These are phyloP conservation scores for Termitomyces bulborhizus DNA, from an alignment of 768 basidiomycete species.

Conservation along the genomic window DNA sequence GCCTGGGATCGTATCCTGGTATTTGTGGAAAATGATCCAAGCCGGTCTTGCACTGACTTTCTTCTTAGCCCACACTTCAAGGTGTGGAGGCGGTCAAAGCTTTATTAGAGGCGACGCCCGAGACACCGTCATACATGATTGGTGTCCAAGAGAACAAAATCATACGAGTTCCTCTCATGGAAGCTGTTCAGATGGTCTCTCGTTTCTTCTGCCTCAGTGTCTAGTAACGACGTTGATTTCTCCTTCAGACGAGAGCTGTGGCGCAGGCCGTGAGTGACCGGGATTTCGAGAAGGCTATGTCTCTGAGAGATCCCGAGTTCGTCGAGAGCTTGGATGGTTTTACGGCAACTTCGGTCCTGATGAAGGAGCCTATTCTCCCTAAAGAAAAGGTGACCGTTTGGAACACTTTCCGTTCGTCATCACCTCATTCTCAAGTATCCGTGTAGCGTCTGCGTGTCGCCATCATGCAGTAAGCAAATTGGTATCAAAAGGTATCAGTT, in stretches of 20 bases:
- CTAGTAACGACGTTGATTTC: not conserved
- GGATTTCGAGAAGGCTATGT: constrained; percentile 85
- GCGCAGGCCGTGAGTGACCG: constrained; percentile 73
- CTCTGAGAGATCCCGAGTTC: constrained; percentile 89
- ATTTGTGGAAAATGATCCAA: constrained; percentile 13
- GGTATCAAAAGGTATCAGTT: not conserved
- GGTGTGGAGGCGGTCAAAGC: constrained; percentile 91
- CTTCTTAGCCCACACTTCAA: constrained; percentile 83
- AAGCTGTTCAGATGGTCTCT: constrained; percentile 82
- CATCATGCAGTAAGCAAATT: constrained; percentile 74
- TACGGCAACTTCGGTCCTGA: constrained; percentile 59
- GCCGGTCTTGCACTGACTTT: not conserved
- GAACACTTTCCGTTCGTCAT: not conserved
- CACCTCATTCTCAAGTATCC: constrained; percentile 9
- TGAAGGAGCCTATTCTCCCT: constrained; percentile 48
- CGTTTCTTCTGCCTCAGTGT: not conserved
- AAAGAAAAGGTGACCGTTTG: constrained; percentile 32
- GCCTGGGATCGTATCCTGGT: constrained; percentile 92
- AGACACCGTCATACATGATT: constrained; percentile 98
- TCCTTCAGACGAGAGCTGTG: constrained; percentile 73
- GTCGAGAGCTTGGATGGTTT: constrained; percentile 82
- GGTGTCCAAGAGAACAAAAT: constrained; percentile 95
- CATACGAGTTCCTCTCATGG: constrained; percentile 82
- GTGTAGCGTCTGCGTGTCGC: constrained; percentile 68
- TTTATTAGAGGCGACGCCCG: constrained; percentile 76